phyloP scores from a whole-genome alignment of 2,329 filamentous ascomycete species.

The Cercospora brassicicola region DNA sequence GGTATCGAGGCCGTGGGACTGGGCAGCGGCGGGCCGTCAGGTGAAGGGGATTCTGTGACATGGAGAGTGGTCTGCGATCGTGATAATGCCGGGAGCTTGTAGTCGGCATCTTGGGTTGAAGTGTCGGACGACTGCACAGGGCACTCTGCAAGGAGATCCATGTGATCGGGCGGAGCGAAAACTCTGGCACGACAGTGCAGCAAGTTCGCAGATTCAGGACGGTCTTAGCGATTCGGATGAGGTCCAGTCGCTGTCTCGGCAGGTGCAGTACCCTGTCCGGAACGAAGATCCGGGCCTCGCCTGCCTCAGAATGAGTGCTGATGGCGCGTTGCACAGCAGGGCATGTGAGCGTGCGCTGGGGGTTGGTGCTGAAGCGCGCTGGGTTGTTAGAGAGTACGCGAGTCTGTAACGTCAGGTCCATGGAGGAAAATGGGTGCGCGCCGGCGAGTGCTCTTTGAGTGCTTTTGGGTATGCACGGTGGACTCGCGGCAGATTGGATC shows the following conservation, averaged over 20 bases:
- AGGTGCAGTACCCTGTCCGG: slow-evolving; percentile 11
- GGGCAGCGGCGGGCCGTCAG: slow-evolving; percentile 6
- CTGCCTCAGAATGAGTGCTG: slow-evolving; percentile 15
- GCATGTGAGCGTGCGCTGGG: not conserved
- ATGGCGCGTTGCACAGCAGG: slow-evolving; percentile 8
- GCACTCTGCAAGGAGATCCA: slow-evolving; percentile 23
- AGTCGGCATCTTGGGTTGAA: slow-evolving; percentile 19
- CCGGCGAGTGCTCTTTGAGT: not conserved
- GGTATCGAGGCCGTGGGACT: slow-evolving; percentile 6
- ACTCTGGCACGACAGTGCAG: slow-evolving; percentile 26
- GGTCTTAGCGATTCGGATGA: slow-evolving; percentile 18
- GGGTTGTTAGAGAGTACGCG: not conserved
- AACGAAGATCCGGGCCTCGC: slow-evolving; percentile 1
- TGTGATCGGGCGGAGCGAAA: slow-evolving; percentile 20
- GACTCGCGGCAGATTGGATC: not conserved
- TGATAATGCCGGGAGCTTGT: slow-evolving; percentile 24
- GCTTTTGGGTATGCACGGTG: slow-evolving; percentile 2
- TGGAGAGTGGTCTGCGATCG: slow-evolving; percentile 21
- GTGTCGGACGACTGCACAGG: slow-evolving; percentile 17
- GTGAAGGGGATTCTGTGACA: slow-evolving; percentile 9
- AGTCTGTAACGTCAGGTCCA: slow-evolving; percentile 11
- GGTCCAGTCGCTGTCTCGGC: slow-evolving; percentile 14
- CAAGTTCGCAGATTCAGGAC: slow-evolving; percentile 26
- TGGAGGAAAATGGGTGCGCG: slow-evolving; percentile 3
- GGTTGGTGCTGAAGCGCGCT: not conserved